phyloP scores from a whole-genome alignment of 1,284 basidiomycete species.

The Flammula alnicola region DNA sequence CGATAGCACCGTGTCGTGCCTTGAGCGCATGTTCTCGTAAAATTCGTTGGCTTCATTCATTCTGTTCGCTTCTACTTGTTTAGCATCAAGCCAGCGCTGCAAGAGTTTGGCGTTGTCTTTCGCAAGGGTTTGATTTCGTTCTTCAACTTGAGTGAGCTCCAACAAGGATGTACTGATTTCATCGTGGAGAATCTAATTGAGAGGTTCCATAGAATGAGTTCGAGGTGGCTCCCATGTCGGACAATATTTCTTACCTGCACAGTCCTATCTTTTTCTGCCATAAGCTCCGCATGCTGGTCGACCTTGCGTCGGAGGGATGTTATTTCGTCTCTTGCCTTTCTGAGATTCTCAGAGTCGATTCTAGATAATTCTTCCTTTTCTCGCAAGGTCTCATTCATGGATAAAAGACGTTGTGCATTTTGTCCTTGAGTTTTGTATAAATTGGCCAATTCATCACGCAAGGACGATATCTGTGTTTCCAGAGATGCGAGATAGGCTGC shows the following conservation, averaged over 20 bases:
- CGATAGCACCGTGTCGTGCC: slow-evolving; percentile 59
- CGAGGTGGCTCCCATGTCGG: background rate
- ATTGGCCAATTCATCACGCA: slow-evolving; percentile 89
- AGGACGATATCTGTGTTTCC: slow-evolving; percentile 89
- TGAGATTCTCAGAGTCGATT: slow-evolving; percentile 76
- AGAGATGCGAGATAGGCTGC: slow-evolving; percentile 89
- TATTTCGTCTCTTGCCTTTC: slow-evolving; percentile 76
- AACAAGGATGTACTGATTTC: slow-evolving; percentile 90
- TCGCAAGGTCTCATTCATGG: slow-evolving; percentile 92
- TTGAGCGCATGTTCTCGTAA: slow-evolving; percentile 80
- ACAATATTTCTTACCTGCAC: slow-evolving; percentile 67
- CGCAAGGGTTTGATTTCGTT: slow-evolving; percentile 83
- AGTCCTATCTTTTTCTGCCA: slow-evolving; percentile 87
- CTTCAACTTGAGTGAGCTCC: slow-evolving; percentile 88
- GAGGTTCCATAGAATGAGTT: slow-evolving; percentile 13
- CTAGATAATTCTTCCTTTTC: slow-evolving; percentile 88
- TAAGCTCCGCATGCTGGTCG: slow-evolving; percentile 84
- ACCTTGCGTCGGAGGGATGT: slow-evolving; percentile 73
- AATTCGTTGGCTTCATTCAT: slow-evolving; percentile 93
- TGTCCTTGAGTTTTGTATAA: slow-evolving; percentile 97
- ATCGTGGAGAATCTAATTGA: slow-evolving; percentile 84
- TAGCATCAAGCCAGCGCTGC: slow-evolving; percentile 94
- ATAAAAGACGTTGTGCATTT: slow-evolving; percentile 89
- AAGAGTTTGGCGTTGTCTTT: slow-evolving; percentile 94
- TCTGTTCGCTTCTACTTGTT: slow-evolving; percentile 90